These are phyloP conservation scores for Tetracladium marchalianum DNA, from an alignment of 495 filamentous ascomycete species.

Conservation along the genomic window DNA sequence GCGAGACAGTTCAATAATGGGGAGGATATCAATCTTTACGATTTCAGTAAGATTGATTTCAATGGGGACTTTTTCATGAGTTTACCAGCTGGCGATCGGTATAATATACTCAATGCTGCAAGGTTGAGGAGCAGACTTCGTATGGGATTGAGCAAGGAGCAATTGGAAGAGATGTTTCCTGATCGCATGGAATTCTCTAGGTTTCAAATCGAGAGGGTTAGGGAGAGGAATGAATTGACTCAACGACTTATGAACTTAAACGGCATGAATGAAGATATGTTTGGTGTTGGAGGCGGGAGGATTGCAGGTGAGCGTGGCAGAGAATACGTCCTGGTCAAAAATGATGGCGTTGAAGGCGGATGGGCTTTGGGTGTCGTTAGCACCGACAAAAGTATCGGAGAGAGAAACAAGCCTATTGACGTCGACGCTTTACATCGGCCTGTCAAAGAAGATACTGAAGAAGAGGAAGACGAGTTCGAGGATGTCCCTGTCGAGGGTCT, in stretches of 20 bases:
- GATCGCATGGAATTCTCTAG: constrained; percentile 94
- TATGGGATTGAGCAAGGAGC: constrained; percentile 95
- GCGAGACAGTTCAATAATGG: constrained; percentile 83
- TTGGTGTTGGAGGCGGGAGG: constrained; percentile 49
- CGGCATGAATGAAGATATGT: constrained; percentile 70
- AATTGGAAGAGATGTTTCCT: constrained; percentile 91
- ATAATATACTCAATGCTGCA: constrained; percentile 94
- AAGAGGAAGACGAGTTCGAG: constrained; percentile 68
- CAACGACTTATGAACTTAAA: constrained; percentile 92
- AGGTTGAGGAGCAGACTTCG: constrained; percentile 74
- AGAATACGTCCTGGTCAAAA: constrained; percentile 94
- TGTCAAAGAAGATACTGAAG: constrained; percentile 43
- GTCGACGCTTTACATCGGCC: constrained; percentile 61
- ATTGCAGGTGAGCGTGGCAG: constrained; percentile 84
- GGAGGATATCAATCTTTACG: constrained; percentile 95
- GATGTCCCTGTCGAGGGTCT: constrained; percentile 92
- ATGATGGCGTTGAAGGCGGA: constrained; percentile 89
- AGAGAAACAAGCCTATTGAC: constrained; percentile 77
- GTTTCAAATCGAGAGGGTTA: constrained; percentile 92
- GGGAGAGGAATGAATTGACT: constrained; percentile 87
- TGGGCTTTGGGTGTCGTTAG: constrained; percentile 93
- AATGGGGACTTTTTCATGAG: constrained; percentile 87
- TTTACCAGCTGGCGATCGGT: constrained; percentile 80
- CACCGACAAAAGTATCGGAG: constrained; percentile 62
- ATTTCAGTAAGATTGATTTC: constrained; percentile 98